Conservation (phyloP, 192 early-diverging fungal species). For the Entomortierella chlamydospora region DNA sequence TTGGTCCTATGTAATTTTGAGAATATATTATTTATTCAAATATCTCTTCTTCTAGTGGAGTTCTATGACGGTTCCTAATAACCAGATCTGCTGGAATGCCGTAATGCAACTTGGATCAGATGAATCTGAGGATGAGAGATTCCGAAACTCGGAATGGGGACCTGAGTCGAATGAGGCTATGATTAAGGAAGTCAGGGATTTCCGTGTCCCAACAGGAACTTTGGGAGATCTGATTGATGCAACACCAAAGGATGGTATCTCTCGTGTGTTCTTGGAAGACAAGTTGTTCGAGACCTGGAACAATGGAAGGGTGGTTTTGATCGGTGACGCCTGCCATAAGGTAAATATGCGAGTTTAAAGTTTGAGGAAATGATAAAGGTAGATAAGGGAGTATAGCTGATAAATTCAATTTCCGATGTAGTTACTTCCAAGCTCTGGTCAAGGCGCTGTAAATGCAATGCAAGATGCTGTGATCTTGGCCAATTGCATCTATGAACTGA, state of each 20-base stretch:
- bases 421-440: no score
- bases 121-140: neutral
- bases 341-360: neutral
- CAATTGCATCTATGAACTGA: no score
- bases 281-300: constrained; percentile 11
- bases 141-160: constrained; percentile 18
- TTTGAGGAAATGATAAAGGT: no score
- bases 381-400: no score
- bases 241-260: constrained; percentile 1
- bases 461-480: no score
- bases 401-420: no score
- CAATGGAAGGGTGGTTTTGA: neutral
- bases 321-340: constrained; percentile 10
- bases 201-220: constrained; percentile 3
- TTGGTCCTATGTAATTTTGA: no score
- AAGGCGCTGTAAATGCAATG: no score
- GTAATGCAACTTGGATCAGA: neutral
- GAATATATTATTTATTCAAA: no score
- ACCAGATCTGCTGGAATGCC: constrained; percentile 5
- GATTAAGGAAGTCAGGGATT: constrained; percentile 7
- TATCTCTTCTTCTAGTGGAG: neutral
- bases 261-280: constrained; percentile 7
- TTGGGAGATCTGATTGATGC: constrained; percentile 9
- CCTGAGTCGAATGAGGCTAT: constrained; percentile 4
- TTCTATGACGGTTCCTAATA: neutral